A percentile compares a stretch with the other conserved stretches of the same genome.
These are phyloP conservation scores for Madurella fahalii DNA, from an alignment of 2,329 filamentous ascomycete species.

Conservation along the genomic window DNA sequence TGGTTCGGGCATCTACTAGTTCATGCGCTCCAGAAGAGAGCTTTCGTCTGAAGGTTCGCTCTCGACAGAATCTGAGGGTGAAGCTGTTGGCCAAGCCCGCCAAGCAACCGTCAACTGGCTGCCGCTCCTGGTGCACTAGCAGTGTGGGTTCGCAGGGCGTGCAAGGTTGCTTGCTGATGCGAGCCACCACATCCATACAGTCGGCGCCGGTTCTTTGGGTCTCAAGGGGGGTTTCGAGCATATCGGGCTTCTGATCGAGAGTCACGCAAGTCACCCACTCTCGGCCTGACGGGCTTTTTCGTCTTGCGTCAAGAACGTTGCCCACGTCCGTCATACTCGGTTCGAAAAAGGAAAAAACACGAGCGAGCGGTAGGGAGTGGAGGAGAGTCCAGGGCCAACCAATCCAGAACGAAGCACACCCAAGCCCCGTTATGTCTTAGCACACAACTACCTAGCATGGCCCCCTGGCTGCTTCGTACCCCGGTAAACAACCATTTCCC, in stretches of 20 bases:
- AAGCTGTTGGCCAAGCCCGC: constrained; percentile 4
- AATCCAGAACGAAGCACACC: constrained; percentile 22
- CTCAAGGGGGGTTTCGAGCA: constrained; percentile 12
- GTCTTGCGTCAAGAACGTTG: constrained; percentile 11
- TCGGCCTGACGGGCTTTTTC: background rate
- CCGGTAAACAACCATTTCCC: constrained; percentile 21
- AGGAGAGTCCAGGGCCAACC: constrained; percentile 22
- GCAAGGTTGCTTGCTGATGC: constrained; percentile 17
- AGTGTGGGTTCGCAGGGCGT: constrained; percentile 15
- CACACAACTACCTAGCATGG: constrained; percentile 25
- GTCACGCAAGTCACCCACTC: constrained; percentile 11
- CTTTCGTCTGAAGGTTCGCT: too few species aligned
- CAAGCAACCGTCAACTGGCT: constrained; percentile 1
- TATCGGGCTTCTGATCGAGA: constrained; percentile 11
- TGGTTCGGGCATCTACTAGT: too few species aligned
- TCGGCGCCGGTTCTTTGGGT: constrained; percentile 20
- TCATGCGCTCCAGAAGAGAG: too few species aligned
- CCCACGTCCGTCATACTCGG: constrained; percentile 8
- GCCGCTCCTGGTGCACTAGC: constrained; percentile 19
- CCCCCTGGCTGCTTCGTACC: constrained; percentile 23
- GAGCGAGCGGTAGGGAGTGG: constrained; percentile 7
- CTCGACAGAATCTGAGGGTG: background rate
- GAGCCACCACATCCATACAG: constrained; percentile 19
- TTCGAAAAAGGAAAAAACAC: constrained; percentile 7
- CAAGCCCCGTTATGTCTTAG: constrained; percentile 27